phyloP scores from a whole-genome alignment of 73 alveolate species.

The Tetrahymena malaccensis region DNA sequence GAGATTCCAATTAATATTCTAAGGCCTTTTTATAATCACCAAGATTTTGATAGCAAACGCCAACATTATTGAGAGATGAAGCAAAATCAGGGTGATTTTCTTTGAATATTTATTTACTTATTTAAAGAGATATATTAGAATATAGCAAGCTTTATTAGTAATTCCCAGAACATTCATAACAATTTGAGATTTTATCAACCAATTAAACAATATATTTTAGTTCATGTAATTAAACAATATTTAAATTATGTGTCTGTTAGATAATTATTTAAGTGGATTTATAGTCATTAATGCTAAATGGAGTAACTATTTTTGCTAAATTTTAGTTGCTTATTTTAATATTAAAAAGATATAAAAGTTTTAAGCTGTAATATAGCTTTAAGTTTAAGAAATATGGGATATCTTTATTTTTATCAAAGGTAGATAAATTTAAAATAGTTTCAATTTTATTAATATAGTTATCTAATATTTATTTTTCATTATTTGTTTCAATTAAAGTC shows the following conservation, averaged over 20 bases:
- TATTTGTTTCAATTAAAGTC: no score
- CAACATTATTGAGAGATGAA: no score
- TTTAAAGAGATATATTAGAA: not conserved
- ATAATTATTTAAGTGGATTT: not conserved
- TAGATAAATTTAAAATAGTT: not conserved
- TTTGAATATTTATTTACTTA: no score
- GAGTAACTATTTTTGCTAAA: not conserved
- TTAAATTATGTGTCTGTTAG: no score
- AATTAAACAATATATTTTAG: no score
- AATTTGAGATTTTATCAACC: not conserved
- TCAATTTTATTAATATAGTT: no score
- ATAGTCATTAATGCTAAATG: not conserved
- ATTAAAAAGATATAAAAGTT: not conserved
- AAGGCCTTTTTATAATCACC: no score
- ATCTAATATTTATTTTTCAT: no score
- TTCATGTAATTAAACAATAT: not conserved
- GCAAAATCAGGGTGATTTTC: no score
- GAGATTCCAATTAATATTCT: no score
- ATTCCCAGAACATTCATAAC: not conserved
- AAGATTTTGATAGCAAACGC: no score
- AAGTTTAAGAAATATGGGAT: not conserved
- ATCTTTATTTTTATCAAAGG: not conserved
- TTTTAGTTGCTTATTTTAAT: not conserved
- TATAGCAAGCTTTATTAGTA: not conserved
- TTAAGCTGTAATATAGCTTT: no score